Evolutionary conservation across 345 rosid genomes (phyloP), one percentile per base, ranked within the genome.

Genomic region (Fremontodendron californicum): DNA sequence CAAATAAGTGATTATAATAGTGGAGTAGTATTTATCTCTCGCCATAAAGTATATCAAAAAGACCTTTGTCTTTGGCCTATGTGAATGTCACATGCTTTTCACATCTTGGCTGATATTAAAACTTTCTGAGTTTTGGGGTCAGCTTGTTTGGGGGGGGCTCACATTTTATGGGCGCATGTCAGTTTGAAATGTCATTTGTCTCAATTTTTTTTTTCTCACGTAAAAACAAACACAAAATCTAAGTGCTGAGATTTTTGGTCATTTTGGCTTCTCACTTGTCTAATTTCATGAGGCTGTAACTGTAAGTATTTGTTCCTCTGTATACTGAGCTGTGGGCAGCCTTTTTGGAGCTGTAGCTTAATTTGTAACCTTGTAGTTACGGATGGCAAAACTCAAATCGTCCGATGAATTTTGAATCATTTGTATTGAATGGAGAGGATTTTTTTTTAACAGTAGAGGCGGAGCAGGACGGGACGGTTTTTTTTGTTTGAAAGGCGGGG

Each of bases 191-290:
- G 73, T 68, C 42, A 11, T 48, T 48, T 43, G 42, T 46, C 23
- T 57, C 3, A 35, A 39, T 77, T 52, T 67, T 43, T 72, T 54
- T 68, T 68, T 69, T 6, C 39, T 37, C 49, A 12, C 16, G 19
- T 1, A 55, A 25, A 37, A 74, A 61, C 37, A 29, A 39, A 46
- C 79, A 40, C 40, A 62, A 82, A 62, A 74, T 80, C 78, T 64
- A n/a, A 45, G 43, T 35, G 45, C 40, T 68, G 63, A 54, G 63
- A 81, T 61, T 60, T 78, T 54, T 64, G 81, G 80, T 66, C 67
- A 31, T 62, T 78, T 83, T 75, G 72, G 71, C 68, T 78, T 64
- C 27, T n/a, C n/a, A n/a, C n/a, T n/a, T n/a, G n/a, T n/a, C n/a
- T n/a, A n/a, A n/a, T n/a, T n/a, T n/a, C n/a, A n/a, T n/a, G n/a